Percentiles rank a stretch among this genome's conserved stretches.
Conservation (phyloP, 2,329 filamentous ascomycete genomes). For the Triangularia verruculosa region DNA sequence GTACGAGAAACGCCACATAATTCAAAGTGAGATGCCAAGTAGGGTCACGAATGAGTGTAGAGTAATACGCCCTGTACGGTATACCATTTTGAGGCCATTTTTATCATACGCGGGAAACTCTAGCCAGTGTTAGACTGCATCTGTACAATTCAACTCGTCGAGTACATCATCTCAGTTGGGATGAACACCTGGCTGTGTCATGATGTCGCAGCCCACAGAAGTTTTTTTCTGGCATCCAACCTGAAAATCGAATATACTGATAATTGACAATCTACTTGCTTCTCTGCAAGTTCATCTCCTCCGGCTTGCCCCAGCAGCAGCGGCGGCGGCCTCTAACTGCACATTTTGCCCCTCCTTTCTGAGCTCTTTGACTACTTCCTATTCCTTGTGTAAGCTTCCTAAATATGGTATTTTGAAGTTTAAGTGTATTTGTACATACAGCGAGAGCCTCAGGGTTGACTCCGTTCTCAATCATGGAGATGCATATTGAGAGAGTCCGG, state of each 20-base stretch:
- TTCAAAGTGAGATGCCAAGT: no score
- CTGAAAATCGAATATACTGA: no score
- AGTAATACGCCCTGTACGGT: no score
- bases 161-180: not conserved
- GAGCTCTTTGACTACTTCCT: slow-evolving; percentile 6
- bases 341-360: slow-evolving; percentile 4
- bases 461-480: slow-evolving; percentile 94
- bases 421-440: slow-evolving; percentile 50
- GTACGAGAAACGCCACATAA: no score
- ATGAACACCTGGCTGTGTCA: no score
- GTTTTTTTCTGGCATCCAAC: no score
- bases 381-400: not conserved
- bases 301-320: not conserved
- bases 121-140: no score
- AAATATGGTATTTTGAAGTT: not conserved
- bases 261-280: not conserved
- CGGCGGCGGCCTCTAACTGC: not conserved
- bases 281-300: not conserved
- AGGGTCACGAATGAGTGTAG: no score
- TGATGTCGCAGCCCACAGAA: no score
- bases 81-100: no score
- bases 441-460: slow-evolving; percentile 94
- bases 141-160: not conserved
- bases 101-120: no score
- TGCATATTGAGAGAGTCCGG: slow-evolving; percentile 87